Base-by-base conservation (phyloP, 176 grass and related monocot species). In the Rhynchospora tenuis region DNA sequence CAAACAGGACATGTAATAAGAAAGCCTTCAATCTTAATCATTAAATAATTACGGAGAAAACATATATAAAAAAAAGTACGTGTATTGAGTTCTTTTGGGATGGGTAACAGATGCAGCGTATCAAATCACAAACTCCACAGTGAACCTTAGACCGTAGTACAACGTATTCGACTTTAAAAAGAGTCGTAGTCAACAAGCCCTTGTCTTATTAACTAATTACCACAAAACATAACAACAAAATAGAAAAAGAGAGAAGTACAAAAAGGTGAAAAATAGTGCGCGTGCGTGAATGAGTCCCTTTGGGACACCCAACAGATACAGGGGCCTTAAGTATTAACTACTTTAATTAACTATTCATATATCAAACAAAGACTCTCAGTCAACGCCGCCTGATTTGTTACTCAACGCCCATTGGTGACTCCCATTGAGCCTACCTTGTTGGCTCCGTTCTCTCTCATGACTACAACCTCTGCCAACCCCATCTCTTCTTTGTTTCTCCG, bases 391-490 rank as follows among this genome's bases (percentile, higher is more conserved):
- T 67, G 61, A 46, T 7, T 42, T 9, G 57, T n/a, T 57, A 71
- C 60, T 24, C 44, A n/a, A 29, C 24, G 78, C 56, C 59, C 65
- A 28, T 63, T 83, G 44, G 4, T 69, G 0, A 68, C 29, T 50
- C 22, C 73, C 24, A 56, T 77, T 29, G 61, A 7, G 58, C 87
- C 27, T 19, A n/a, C 24, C 38, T 86, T 85, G 89, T 84, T 84
- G 38, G 24, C 26, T 1, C 19, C 78, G 58, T 91, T 38, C 33
- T 38, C 90, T 47, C 0, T 67, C 29, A 64, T 61, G 64, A 89
- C 90, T 62, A 92, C 92, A 69, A 95, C 96, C 74, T 85, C 90
- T 0, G 85, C 85, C 84, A 93, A 81, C 77, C 87, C 88, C 61
- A 93, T 60, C 44, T 91, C 90, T 56, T 19, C 83, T 87, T 93